Evolutionary conservation across 495 filamentous ascomycete genomes (phyloP).

Genomic region (Penicillium manginii): DNA sequence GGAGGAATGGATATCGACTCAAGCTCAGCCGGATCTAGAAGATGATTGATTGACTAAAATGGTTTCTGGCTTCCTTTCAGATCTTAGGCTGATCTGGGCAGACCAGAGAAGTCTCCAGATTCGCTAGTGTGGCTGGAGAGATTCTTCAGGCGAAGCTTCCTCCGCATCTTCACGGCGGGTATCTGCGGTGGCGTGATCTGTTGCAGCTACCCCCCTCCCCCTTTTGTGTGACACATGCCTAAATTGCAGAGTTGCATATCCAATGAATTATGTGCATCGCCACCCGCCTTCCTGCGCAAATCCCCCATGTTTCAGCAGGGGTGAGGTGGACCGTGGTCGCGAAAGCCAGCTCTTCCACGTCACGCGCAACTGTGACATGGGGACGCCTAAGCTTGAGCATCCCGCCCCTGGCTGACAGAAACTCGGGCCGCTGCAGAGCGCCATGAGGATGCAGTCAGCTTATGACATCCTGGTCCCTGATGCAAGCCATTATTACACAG

Average conservation of each 20-base stretch:
- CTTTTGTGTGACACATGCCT: conserved; percentile 18
- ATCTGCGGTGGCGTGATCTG: conserved; percentile 21
- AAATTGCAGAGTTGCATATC: conserved; percentile 23
- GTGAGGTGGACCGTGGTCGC: not conserved
- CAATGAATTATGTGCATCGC: conserved; percentile 4
- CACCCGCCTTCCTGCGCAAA: not conserved
- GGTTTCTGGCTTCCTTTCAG: not conserved
- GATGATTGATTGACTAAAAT: conserved; percentile 42
- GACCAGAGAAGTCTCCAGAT: not conserved
- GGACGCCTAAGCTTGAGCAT: not conserved
- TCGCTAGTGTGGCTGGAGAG: conserved; percentile 9
- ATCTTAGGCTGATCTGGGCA: not conserved
- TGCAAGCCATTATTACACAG: conserved; percentile 11
- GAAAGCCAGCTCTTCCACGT: not conserved
- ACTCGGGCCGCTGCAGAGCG: conserved; percentile 16
- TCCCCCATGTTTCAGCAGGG: conserved; percentile 6
- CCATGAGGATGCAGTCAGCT: conserved; percentile 14
- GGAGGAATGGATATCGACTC: conserved; percentile 91
- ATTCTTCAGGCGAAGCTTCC: conserved; percentile 16
- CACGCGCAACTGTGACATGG: conserved; percentile 4
- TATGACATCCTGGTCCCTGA: conserved; percentile 1
- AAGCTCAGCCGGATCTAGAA: conserved; percentile 50
- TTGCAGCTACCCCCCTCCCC: conserved; percentile 3
- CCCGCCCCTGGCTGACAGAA: conserved; percentile 4
- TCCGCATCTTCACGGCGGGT: conserved; percentile 11